Evolutionary conservation across 2,329 filamentous ascomycete species (phyloP), one percentile per base, ranked within the genome.

Genomic region (Elsinoe ampelina): DNA sequence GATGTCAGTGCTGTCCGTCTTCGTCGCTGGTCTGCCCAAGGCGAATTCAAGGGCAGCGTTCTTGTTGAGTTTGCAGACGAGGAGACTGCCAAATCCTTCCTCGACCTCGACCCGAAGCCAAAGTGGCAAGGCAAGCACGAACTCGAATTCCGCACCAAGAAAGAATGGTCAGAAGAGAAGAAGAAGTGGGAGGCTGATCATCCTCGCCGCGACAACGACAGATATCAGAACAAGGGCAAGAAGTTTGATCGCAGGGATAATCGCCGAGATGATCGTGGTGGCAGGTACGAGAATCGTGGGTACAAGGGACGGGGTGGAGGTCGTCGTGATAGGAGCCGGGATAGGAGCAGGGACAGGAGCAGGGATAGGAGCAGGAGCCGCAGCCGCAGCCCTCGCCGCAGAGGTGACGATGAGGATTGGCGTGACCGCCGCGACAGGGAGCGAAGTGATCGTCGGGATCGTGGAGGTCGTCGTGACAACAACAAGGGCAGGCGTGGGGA

Each of bases 31-130:
- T 76, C 84, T 30, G 26, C 26, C 59, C 74, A 80, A 50, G 84
- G 83, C 66, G 74, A 80, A 54, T 98, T 97, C 84, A 98, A 98
- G 80, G 90, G 92, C 64, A 95, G 89, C 63, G 89, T 95, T 58
- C 97, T 96, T 68, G 89, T 95, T 62, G 92, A 96, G 72, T 98
- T 97, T 71, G 79, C 82, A 60, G 81, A 82, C 51, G 85, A 90
- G 66, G 88, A 95, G 63, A 80, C 82, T 19, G 85, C 88, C 65
- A 80, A 90, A 70, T 83, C 83, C 58, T 98, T 98, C 73, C 75
- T 96, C 60, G 82, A 77, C 12, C 75, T 89, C 39, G 86, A 95
- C 56, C 85, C 88, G 17, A 84, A 86, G 71, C 93, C 93, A 59
- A 82, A 85, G 70, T 98, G 84, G 83, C 84, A 95, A 71, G 90